phyloP scores from a whole-genome alignment of 75 land plant genomes.

The Chamaecyparis obtusa region DNA sequence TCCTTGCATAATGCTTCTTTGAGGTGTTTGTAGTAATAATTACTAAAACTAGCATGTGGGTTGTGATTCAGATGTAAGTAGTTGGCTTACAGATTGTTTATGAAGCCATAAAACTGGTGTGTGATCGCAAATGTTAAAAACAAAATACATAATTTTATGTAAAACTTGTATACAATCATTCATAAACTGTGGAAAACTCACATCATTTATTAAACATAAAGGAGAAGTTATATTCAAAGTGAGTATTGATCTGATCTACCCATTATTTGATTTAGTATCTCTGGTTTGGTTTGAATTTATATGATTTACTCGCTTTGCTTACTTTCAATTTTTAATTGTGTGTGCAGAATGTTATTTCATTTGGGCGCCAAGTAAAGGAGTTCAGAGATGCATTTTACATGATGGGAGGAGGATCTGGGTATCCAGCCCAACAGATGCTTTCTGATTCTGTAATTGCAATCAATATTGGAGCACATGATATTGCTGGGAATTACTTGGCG shows the following conservation, averaged over 20 bases:
- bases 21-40: too few species aligned
- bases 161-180: too few species aligned
- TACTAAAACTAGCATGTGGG: too few species aligned
- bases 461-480: constrained; percentile 11
- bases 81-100: too few species aligned
- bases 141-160: too few species aligned
- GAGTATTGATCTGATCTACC: background rate
- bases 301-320: background rate
- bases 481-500: background rate
- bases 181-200: too few species aligned
- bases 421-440: background rate
- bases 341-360: constrained; percentile 5
- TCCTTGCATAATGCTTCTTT: too few species aligned
- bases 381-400: background rate
- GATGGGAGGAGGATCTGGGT: background rate
- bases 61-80: too few species aligned
- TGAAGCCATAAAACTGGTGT: too few species aligned
- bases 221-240: too few species aligned
- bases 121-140: too few species aligned
- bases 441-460: background rate
- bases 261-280: background rate
- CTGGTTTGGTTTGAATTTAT: background rate
- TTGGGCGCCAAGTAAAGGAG: background rate
- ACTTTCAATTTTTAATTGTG: background rate
- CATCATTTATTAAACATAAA: too few species aligned